Evolutionary conservation across 2,329 filamentous ascomycete species (phyloP), one percentile per base, ranked within the genome.

Genomic region (Ceratocystis ficicola): DNA sequence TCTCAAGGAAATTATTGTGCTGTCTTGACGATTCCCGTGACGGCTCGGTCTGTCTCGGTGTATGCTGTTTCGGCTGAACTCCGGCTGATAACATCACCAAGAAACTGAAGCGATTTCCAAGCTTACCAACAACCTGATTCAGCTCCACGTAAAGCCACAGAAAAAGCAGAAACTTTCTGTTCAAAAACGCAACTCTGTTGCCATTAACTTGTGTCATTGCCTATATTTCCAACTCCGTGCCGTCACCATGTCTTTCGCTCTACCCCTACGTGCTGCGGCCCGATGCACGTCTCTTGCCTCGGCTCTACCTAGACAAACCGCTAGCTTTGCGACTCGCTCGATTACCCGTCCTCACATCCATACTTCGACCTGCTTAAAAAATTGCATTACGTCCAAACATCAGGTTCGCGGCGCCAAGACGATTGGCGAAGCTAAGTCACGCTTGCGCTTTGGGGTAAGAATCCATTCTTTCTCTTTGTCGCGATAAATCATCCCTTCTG

Each of bases 391-490:
- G 12, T 32, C 30, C 10, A 65, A 50, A 41, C 48, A 55, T 15
- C 65, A 64, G 28, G 36, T 22, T 67, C 65, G 68, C 62, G 77
- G 76, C 63, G 76, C 72, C 71, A 83, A 81, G 74, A 83, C 82
- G 7, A 78, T 84, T 28, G 82, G 84, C 71, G 78, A 85, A 75
- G 80, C 81, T 60, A 82, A 81, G 75, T 83, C 80, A 73, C 76
- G 81, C 69, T 79, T 84, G 69, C 77, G 79, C 68, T 81, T 80
- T 63, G 83, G 83, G 66, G 80, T 83, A 78, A 69, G 79, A 69
- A 52, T 20, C 6, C 3, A 15, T n/a, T 28, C 52, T n/a, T 22
- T 22, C 5, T 25, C 15, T 10, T 12, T 36, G 7, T 17, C 2
- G 22, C 65, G 7, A 6, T 57, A 4, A n/a, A 12, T 12, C 15